These are phyloP conservation scores for Paraleonurus japonicus DNA, from an alignment of 257 asterid genomes.

Conservation along the genomic window DNA sequence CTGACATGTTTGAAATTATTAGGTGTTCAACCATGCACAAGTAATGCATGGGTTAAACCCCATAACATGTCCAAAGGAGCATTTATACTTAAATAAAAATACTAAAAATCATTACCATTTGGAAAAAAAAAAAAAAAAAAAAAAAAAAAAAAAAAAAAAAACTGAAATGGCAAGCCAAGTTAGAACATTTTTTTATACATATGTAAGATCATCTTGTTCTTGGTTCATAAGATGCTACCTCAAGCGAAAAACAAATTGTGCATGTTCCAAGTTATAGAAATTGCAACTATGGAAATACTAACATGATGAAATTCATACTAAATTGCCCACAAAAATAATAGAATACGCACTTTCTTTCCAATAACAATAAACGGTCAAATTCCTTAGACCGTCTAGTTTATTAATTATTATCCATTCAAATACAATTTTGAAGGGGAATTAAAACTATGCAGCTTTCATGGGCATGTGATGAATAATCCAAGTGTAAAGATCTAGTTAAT, in stretches of 20 bases:
- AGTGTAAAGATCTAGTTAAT: neutral
- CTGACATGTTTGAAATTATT: neutral
- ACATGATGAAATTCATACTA: neutral
- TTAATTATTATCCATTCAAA: conserved; percentile 8
- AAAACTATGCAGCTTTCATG: neutral
- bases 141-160: neutral
- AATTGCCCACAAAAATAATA: neutral
- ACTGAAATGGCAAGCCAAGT: neutral
- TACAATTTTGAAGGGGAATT: neutral
- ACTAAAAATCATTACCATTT: neutral
- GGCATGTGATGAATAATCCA: conserved; percentile 9
- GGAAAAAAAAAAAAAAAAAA: neutral
- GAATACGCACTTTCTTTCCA: neutral
- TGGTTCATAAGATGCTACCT: neutral
- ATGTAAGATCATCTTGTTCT: neutral
- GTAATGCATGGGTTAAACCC: conserved; percentile 11
- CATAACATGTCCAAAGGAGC: neutral
- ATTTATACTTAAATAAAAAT: neutral
- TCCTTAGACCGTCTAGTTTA: neutral
- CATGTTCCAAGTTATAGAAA: neutral
- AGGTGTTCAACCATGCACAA: neutral
- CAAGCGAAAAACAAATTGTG: neutral
- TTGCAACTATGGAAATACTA: neutral
- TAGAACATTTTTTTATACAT: neutral
- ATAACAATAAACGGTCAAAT: neutral